Conservation (phyloP, 2,329 filamentous ascomycete species). For the Neophaeococcomyces aloes region DNA sequence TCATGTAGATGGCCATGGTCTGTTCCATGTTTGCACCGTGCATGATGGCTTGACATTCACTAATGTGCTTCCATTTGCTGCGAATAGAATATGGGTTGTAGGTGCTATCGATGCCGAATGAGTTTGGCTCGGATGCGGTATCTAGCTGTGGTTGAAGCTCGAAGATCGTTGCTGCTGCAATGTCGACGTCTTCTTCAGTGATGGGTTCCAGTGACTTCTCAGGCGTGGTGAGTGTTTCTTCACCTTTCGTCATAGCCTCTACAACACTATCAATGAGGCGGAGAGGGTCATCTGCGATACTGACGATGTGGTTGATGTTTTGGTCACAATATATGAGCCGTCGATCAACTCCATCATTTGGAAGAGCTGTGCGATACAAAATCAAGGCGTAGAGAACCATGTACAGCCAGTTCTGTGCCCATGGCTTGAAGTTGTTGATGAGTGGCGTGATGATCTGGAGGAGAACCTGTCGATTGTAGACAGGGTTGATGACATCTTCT, state of each 20-base stretch:
- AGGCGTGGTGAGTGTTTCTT: neutral
- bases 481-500: conserved; percentile 13
- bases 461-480: conserved; percentile 18
- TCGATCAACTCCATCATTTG: conserved; percentile 12
- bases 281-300: neutral
- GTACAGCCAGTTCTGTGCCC: conserved; percentile 17
- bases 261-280: neutral
- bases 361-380: conserved; percentile 10
- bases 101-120: no score
- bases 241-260: neutral
- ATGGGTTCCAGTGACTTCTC: neutral
- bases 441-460: conserved; percentile 15
- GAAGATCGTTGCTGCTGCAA: neutral
- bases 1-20: conserved; percentile 13
- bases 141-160: no score
- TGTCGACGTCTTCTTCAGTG: neutral
- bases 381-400: conserved; percentile 17
- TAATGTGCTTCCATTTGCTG: no score
- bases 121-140: no score
- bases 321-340: conserved; percentile 8
- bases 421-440: conserved; percentile 16
- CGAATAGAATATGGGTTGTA: no score
- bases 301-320: neutral
- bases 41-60: no score
- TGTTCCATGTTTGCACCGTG: conserved; percentile 8